These are phyloP conservation scores for Ustilago cynodontis DNA, from an alignment of 1,284 basidiomycete species.

Conservation along the genomic window DNA sequence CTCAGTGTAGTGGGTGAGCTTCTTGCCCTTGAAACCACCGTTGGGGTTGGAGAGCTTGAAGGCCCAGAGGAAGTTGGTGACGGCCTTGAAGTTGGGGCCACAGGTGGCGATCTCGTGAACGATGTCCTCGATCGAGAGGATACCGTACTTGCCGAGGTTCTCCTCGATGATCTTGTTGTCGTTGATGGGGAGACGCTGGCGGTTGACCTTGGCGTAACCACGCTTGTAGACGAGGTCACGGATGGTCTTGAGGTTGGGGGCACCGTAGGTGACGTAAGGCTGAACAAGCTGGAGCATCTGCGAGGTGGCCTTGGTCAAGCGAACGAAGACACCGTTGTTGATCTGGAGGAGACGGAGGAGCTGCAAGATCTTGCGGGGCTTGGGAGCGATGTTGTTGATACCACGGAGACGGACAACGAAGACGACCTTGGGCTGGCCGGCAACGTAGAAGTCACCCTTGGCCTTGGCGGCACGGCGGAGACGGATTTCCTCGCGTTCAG, in stretches of 20 bases:
- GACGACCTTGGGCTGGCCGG: constrained; percentile 95
- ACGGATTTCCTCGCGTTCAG: constrained; percentile 97
- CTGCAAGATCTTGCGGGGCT: constrained; percentile 98
- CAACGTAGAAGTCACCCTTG: constrained; percentile 96
- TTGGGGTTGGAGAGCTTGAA: constrained; percentile 99
- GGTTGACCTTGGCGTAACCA: constrained; percentile 98
- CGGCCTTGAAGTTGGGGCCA: constrained; percentile 99
- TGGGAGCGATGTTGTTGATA: constrained; percentile 99
- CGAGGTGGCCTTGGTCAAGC: constrained; percentile 94
- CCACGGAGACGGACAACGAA: constrained; percentile 91
- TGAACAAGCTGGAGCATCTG: constrained; percentile 98
- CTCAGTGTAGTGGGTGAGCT: constrained; percentile 80
- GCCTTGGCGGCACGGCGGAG: constrained; percentile 92
- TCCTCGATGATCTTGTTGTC: constrained; percentile 96
- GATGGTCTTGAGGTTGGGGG: constrained; percentile 95
- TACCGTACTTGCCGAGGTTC: constrained; percentile 91
- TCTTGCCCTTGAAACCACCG: constrained; percentile 95
- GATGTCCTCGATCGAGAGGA: constrained; percentile 97
- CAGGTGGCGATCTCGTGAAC: constrained; percentile 96
- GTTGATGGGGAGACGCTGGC: constrained; percentile 94
- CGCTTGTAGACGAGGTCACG: constrained; percentile 99
- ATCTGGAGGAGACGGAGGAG: constrained; percentile 98
- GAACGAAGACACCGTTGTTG: constrained; percentile 99
- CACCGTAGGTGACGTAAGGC: constrained; percentile 90
- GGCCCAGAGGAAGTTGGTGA: constrained; percentile 88